A percentile compares a stretch with the other conserved stretches of the same genome.
Conservation (phyloP, 106 monocot species). For the Dendrobium huoshanense region DNA sequence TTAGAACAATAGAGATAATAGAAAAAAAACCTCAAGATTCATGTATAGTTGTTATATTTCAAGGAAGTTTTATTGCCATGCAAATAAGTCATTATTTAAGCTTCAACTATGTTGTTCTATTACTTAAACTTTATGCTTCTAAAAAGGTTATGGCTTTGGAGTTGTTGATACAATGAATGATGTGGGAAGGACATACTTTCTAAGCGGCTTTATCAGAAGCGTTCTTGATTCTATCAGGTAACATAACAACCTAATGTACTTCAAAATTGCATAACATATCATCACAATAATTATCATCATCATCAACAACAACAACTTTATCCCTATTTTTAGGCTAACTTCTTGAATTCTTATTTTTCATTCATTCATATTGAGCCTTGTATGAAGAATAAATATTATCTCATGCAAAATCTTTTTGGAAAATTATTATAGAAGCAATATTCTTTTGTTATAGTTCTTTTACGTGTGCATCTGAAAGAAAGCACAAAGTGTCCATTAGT, state of each 20-base stretch:
- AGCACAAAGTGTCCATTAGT: too few relatives aligned
- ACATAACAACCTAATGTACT: not conserved
- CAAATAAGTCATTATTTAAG: not conserved
- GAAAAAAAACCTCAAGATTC: not conserved
- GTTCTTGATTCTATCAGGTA: conserved; percentile 39
- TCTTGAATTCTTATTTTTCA: not conserved
- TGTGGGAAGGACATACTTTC: conserved; percentile 10
- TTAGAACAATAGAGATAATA: not conserved
- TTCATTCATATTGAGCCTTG: not conserved
- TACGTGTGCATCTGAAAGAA: not conserved
- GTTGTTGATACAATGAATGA: conserved; percentile 18
- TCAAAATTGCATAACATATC: not conserved
- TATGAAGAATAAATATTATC: not conserved
- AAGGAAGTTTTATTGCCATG: not conserved
- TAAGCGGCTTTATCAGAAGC: conserved; percentile 28
- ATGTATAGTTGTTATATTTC: not conserved
- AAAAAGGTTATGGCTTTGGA: conserved; percentile 20
- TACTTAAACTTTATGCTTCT: not conserved
- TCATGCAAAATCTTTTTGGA: not conserved
- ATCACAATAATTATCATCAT: too few relatives aligned
- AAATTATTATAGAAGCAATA: not conserved
- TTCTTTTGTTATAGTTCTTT: not conserved
- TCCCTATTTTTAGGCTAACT: not conserved
- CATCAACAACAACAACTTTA: not conserved
- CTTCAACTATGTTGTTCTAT: not conserved